Evolutionary conservation across 768 basidiomycete species (phyloP).

Genomic region (Mrakia frigida): DNA sequence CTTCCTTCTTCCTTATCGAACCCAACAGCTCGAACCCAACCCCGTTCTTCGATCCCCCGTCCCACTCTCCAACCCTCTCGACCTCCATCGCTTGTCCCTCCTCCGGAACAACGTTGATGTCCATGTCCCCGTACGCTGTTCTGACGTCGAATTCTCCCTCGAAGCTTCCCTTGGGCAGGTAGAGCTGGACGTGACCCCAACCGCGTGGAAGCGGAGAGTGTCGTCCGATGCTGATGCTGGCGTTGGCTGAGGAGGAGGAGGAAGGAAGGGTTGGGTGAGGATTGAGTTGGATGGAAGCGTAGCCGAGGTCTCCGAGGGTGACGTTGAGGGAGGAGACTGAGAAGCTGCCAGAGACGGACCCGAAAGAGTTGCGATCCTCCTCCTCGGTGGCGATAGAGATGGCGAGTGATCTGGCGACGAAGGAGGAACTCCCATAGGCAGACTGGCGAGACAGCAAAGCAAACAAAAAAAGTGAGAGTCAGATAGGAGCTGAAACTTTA

Average conservation of each 20-base stretch:
- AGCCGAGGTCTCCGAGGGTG: not conserved
- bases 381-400: not conserved
- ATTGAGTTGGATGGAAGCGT: not conserved
- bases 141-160: not conserved
- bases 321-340: not conserved
- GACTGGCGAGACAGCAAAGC: not conserved
- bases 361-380: not conserved
- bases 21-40: not conserved
- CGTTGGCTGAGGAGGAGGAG: not conserved
- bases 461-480: too few species aligned
- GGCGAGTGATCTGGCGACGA: not conserved
- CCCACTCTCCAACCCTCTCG: not conserved
- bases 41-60: not conserved
- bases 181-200: not conserved
- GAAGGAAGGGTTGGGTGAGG: not conserved
- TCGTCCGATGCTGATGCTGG: not conserved
- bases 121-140: not conserved
- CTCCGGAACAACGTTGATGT: not conserved
- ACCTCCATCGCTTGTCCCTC: conserved; percentile 2
- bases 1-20: not conserved
- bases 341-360: not conserved
- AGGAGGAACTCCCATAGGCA: not conserved
- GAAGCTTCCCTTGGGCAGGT: not conserved
- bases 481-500: too few species aligned
- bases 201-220: too few species aligned